Base-by-base conservation (phyloP, 2,329 filamentous ascomycete species). In the Phyllosticta citrichinensis region DNA sequence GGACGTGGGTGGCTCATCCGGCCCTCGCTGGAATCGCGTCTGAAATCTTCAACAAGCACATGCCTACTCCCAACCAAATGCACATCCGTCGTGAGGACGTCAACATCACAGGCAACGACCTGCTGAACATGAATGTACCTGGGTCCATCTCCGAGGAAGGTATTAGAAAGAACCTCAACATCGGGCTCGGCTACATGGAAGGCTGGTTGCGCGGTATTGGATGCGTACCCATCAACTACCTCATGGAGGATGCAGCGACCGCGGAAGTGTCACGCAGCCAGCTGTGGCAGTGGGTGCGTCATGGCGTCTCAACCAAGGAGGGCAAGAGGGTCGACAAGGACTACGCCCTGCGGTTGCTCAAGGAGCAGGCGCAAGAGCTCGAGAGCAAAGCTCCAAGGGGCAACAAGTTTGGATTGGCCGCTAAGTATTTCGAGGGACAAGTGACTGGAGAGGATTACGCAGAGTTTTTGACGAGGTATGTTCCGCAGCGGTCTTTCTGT, bases 241-340 rank as follows among this genome's bases (percentile, higher is more conserved):
- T 97, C 61, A 97, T 97, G 93, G 94, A 99, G 79, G 94, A 97
- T 68, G 94, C 94, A 19, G 94, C 94, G 24, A 99, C 94, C 1
- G 94, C 94, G 56, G 94, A 99, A 76, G 94, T 99, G 5, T 95
- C 89, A 61, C 87, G 94, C 69, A 90, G 85, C 67, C 94, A 99
- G 80, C 83, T 99, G 54, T 96, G 93, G 93, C 94, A 99, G 75
- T 99, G 94, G 94, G 85, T 87, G 65, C 86, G 83, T 70, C 85
- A 88, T 72, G 80, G 83, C 58, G 78, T 93, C 63, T 83, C 82
- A 64, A 96, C 92, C 8, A 83, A 87, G 52, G 91, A 96, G 72
- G 93, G 93, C 77, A 92, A 93, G 82, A 89, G 85, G 70, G 87
- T 99, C 67, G 92, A 96, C 78, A 97, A 97, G 82, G 84, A 85